Evolutionary conservation across 2,329 filamentous ascomycete species (phyloP).

Genomic region (Aspergillus sclerotialis): DNA sequence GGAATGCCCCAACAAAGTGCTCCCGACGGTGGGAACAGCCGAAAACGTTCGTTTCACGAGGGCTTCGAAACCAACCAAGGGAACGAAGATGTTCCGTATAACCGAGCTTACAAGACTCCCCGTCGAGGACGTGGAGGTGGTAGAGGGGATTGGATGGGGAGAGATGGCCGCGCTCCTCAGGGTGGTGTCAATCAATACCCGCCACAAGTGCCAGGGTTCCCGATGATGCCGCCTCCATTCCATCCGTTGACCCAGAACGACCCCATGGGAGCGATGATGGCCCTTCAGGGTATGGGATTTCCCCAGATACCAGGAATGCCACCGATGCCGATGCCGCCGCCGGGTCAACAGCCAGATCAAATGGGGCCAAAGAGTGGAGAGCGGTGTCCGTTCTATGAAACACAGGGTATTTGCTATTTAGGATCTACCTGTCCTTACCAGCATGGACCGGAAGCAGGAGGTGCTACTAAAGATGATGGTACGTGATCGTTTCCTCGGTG

Average conservation of each 20-base stretch:
- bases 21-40: constrained; percentile 24
- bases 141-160: constrained; percentile 35
- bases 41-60: constrained; percentile 50
- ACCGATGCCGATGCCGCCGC: constrained; percentile 33
- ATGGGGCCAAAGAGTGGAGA: constrained; percentile 27
- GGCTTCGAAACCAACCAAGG: constrained; percentile 41
- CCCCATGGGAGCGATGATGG: constrained; percentile 48
- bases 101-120: constrained; percentile 42
- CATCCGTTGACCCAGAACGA: constrained; percentile 49
- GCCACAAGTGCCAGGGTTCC: constrained; percentile 23
- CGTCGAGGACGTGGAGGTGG: constrained; percentile 36
- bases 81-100: constrained; percentile 35
- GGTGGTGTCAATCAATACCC: constrained; percentile 21
- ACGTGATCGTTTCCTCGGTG: constrained; percentile 2
- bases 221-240: constrained; percentile 39
- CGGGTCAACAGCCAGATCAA: constrained; percentile 21
- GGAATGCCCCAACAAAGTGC: constrained; percentile 11
- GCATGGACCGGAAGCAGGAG: constrained; percentile 43
- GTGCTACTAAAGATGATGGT: constrained; percentile 34
- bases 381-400: constrained; percentile 53
- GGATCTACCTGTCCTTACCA: constrained; percentile 53
- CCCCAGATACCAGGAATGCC: constrained; percentile 43
- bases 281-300: constrained; percentile 48
- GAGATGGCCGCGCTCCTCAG: constrained; percentile 18
- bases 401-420: constrained; percentile 51